Evolutionary conservation across 768 basidiomycete genomes (phyloP), one percentile per base, ranked within the genome.

Genomic region (Hygrophorus russula): DNA sequence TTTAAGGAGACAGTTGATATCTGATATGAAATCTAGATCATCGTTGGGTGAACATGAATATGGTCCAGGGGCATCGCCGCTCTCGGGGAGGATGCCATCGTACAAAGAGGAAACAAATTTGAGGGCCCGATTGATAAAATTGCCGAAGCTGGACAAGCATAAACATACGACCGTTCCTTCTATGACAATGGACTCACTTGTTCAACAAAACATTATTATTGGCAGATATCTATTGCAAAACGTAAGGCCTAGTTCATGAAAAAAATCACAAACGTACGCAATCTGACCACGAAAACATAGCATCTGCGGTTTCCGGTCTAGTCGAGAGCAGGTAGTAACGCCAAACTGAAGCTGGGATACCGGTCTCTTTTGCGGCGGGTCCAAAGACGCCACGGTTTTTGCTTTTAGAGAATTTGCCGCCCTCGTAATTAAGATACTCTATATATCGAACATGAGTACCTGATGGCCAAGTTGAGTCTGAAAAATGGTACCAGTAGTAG

Each of bases 351-450:
- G 91, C 64, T 17, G 94, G 86, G 35, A 96, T 84, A 2, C 91
- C 91, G 2, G 96, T 94, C 47, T 96, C 89, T 55, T 77, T 86
- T 0, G 94, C 96, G 12, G 82, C 82, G 44, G 91, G 90, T 19
- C 96, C 96, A 50, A 99, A 99, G 2, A 99, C 94, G 34, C 94
- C 96, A 43, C 94, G 83, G 51, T 92, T 91, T 51, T 87, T 80
- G 56, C 90, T 92, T 67, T 99, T 99, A 33, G 92, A 96, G 71
- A 99, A 99, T 59, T 99, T 99, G 31, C 93, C 93, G 19, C 91
- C 89, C 59, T 99, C 96, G 61, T 98, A 98, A 56, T 98, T 97
- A 52, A 98, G 69, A 59, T 93, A 97, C 60, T 99, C 94, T 94
- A 53, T 8, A 37, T 30, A 46, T 32, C 9, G 27, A 42, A 15